Evolutionary conservation across 192 early-diverging fungal species (phyloP).

Genomic region (Coemansia sp.): DNA sequence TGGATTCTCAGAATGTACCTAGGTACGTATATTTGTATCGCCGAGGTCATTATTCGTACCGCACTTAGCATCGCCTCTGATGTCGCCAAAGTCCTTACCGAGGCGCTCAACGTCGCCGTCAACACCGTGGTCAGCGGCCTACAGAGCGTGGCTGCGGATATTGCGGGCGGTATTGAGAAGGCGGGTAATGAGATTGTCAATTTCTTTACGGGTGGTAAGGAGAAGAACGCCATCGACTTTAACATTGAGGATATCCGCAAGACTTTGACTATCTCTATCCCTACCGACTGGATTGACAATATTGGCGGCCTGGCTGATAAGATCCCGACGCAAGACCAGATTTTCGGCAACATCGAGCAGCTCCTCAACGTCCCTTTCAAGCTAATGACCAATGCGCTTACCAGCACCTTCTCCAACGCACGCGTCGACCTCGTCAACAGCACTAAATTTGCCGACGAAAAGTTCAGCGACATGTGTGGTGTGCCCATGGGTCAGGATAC

Average conservation of each 20-base stretch:
- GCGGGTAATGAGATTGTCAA: conserved; percentile 22
- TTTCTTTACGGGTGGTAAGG: conserved; percentile 27
- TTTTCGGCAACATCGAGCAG: conserved; percentile 44
- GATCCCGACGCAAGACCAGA: conserved; percentile 49
- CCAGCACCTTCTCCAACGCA: conserved; percentile 14
- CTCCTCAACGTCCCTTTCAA: conserved; percentile 47
- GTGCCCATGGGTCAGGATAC: conserved; percentile 37
- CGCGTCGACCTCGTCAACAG: conserved; percentile 20
- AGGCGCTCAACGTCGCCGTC: conserved; percentile 33
- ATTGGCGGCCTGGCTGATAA: conserved; percentile 26
- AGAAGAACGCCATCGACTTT: conserved; percentile 17
- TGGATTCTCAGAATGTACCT: conserved; percentile 45
- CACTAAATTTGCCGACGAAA: conserved; percentile 24
- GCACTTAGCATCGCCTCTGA: conserved; percentile 30
- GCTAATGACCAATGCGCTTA: conserved; percentile 28
- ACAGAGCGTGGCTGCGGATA: conserved; percentile 27
- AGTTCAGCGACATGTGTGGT: conserved; percentile 28
- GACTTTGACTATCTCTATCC: conserved; percentile 34
- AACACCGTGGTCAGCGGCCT: conserved; percentile 27
- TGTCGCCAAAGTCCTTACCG: conserved; percentile 32
- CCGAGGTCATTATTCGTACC: conserved; percentile 46
- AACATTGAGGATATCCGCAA: conserved; percentile 33
- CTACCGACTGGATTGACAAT: conserved; percentile 43
- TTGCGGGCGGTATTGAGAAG: conserved; percentile 20
- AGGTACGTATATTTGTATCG: conserved; percentile 52